phyloP scores from a whole-genome alignment of 192 early-diverging fungal genomes.

The Diversispora eburnea region DNA sequence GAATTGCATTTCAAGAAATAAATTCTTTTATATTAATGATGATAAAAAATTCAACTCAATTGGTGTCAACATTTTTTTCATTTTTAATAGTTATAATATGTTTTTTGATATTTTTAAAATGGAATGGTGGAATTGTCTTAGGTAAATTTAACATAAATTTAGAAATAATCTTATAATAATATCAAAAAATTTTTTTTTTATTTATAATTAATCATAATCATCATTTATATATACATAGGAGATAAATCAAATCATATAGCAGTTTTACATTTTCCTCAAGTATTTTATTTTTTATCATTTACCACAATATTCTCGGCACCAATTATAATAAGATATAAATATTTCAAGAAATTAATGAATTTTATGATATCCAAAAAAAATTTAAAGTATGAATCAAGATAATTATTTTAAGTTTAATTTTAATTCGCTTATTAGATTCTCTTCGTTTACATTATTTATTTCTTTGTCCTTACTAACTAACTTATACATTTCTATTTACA shows the following conservation, averaged over 20 bases:
- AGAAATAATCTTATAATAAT: not conserved
- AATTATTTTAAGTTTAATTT: not conserved
- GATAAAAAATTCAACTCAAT: slow-evolving; percentile 15
- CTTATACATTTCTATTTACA: slow-evolving; percentile 7
- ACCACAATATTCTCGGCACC: slow-evolving; percentile 48
- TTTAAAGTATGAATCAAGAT: not conserved
- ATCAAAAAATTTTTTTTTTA: not conserved
- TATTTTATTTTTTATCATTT: slow-evolving; percentile 81
- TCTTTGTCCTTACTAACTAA: slow-evolving; percentile 2
- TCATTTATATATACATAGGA: slow-evolving; percentile 42
- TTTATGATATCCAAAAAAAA: not conserved
- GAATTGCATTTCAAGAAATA: slow-evolving; percentile 24
- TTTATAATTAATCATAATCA: not conserved
- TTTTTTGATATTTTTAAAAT: slow-evolving; percentile 69
- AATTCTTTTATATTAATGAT: slow-evolving; percentile 29
- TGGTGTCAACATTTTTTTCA: slow-evolving; percentile 41
- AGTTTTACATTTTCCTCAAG: slow-evolving; percentile 74
- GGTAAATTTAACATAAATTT: slow-evolving; percentile 38
- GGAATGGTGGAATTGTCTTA: slow-evolving; percentile 83
- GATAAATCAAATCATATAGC: slow-evolving; percentile 84
- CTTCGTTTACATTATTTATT: not conserved
- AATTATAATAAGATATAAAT: slow-evolving; percentile 32
- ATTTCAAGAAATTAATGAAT: not conserved
- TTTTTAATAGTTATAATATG: slow-evolving; percentile 45
- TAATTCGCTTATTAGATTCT: no score